Evolutionary conservation across 2,329 filamentous ascomycete species (phyloP).

Genomic region (Verticillium tricorpus): DNA sequence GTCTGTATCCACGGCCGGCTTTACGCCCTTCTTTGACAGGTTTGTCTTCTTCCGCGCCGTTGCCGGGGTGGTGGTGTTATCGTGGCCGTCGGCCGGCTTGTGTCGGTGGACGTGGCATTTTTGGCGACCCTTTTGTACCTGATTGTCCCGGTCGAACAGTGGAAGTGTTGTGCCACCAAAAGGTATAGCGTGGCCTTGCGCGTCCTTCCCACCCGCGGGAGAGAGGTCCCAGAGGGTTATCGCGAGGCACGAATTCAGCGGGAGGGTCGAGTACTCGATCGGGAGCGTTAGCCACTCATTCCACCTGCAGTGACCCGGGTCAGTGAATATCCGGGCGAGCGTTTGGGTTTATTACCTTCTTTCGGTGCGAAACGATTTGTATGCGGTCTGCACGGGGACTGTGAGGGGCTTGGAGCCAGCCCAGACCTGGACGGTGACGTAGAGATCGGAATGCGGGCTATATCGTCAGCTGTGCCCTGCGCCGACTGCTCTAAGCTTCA

Average conservation of each 20-base stretch:
- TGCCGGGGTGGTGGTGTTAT: constrained; percentile 74
- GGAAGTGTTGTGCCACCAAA: constrained; percentile 92
- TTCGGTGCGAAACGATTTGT: constrained; percentile 80
- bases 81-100: constrained; percentile 79
- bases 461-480: constrained; percentile 14
- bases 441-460: constrained; percentile 81
- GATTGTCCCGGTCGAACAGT: constrained; percentile 90
- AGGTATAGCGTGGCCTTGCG: constrained; percentile 74
- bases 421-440: constrained; percentile 90
- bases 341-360: constrained; percentile 40
- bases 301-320: constrained; percentile 53
- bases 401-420: constrained; percentile 93
- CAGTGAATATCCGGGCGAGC: not conserved
- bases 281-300: constrained; percentile 95
- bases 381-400: constrained; percentile 86
- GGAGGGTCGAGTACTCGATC: constrained; percentile 76
- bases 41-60: constrained; percentile 51
- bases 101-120: constrained; percentile 84
- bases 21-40: constrained; percentile 38
- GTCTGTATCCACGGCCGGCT: constrained; percentile 60
- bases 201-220: constrained; percentile 65
- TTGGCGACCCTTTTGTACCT: constrained; percentile 84
- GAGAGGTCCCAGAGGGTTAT: constrained; percentile 96
- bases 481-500: constrained; percentile 9
- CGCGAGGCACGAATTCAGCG: constrained; percentile 76